Evolutionary conservation across 1,284 basidiomycete species (phyloP), one percentile per base, ranked within the genome.

Genomic region (Paramarasmius palmivorus): DNA sequence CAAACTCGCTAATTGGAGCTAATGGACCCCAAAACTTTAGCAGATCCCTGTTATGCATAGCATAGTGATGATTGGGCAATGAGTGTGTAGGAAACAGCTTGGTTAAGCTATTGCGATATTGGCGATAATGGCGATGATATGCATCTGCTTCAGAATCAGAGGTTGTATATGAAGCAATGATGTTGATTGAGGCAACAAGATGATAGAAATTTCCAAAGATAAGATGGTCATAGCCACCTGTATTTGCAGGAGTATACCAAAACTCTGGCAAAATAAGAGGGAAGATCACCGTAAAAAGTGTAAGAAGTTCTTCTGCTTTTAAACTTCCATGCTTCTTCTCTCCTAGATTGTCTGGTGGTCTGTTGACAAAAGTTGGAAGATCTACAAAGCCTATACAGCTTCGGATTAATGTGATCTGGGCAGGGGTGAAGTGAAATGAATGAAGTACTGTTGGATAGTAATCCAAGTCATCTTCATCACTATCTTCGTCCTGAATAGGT

Each of bases 11-110:
- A 1, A 68, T 39, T 14, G 44, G 8, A 25, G 60, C 36, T 15
- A 70, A 49, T 36, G 70, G 70, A 15, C 70, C 70, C 68, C 68
- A 73, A 45, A 58, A 64, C 51, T 66, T 67, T 12, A 73, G 47
- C 1, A 64, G 50, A 7, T 58, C 60, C 2, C 49, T 55, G 59
- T 67, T 65, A 45, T 72, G 71, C 65, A 69, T 67, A 15, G 68
- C 69, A 57, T 63, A 71, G 51, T 74, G 72, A 54, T 72, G 69
- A 55, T 72, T 73, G 22, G 71, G 71, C 29, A 55, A 47, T 3
- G 65, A 62, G 29, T 34, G 14, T 46, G 60, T 15, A 20, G 69
- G 65, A 54, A 65, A 72, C 12, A 73, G 55, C 1, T 50, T n/a
- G 38, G 60, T 41, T 14, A 62, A 59, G 8, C 60, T 51, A 14